Evolutionary conservation across 306 rosid genomes (phyloP).

Genomic region (Cucumis sativus): Cucumber_9930_V3 NC_026655.2:26662501-26663000

Average conservation of each 20-base stretch:
- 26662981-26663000: too few relatives aligned
- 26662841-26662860: too few relatives aligned
- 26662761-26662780: constrained; percentile 77
- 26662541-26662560: constrained; percentile 65
- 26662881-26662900: too few relatives aligned
- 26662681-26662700: constrained; percentile 63
- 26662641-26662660: constrained; percentile 56
- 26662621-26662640: constrained; percentile 54
- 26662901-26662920: too few relatives aligned
- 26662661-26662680: constrained; percentile 50
- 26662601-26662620: constrained; percentile 58
- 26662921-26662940: too few relatives aligned
- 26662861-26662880: too few relatives aligned
- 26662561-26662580: constrained; percentile 78
- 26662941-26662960: too few relatives aligned
- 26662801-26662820: constrained; percentile 64
- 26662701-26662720: constrained; percentile 64
- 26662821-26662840: too few relatives aligned
- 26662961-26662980: too few relatives aligned
- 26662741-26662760: constrained; percentile 64
- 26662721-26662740: constrained; percentile 55
- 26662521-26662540: constrained; percentile 30
- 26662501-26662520: background rate
- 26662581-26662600: constrained; percentile 84
- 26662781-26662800: constrained; percentile 62